Evolutionary conservation across 768 basidiomycete genomes (phyloP).

Genomic region (Tylopilus felleus): DNA sequence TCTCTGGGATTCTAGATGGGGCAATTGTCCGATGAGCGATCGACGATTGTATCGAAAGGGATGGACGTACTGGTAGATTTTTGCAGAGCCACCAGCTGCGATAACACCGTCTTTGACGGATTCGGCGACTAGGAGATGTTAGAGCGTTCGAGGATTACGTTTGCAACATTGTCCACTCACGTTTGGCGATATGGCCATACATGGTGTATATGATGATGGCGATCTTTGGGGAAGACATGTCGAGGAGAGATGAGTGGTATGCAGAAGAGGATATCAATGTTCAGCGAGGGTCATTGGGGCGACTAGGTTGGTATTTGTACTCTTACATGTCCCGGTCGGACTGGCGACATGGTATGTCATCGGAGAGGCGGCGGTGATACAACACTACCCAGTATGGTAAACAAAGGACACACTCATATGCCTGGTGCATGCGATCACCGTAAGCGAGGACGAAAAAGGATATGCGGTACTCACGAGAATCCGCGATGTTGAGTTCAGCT

Average conservation of each 20-base stretch:
- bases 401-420: constrained; percentile 2
- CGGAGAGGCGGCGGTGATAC: not conserved
- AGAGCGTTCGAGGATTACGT: not conserved
- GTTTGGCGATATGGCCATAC: constrained; percentile 68
- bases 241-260: not conserved
- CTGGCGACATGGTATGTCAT: constrained; percentile 3
- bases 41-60: not conserved
- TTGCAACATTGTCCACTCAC: constrained; percentile 39
- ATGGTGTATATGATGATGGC: constrained; percentile 73
- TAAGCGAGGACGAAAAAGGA: constrained; percentile 10
- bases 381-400: constrained; percentile 9
- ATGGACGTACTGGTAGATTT: constrained; percentile 52
- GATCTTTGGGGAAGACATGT: constrained; percentile 49
- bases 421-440: not conserved
- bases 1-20: constrained; percentile 68
- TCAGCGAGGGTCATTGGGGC: not conserved
- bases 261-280: not conserved
- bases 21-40: not conserved
- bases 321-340: not conserved
- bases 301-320: constrained; percentile 8
- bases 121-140: constrained; percentile 54
- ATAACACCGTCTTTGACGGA: constrained; percentile 45
- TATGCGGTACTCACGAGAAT: constrained; percentile 10
- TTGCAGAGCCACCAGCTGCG: constrained; percentile 46
- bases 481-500: not conserved